A percentile compares a stretch with the other conserved stretches of the same genome.
These are phyloP conservation scores for Starmerella sirachaensis DNA, from an alignment of 805 yeast genomes.

Conservation along the genomic window DNA sequence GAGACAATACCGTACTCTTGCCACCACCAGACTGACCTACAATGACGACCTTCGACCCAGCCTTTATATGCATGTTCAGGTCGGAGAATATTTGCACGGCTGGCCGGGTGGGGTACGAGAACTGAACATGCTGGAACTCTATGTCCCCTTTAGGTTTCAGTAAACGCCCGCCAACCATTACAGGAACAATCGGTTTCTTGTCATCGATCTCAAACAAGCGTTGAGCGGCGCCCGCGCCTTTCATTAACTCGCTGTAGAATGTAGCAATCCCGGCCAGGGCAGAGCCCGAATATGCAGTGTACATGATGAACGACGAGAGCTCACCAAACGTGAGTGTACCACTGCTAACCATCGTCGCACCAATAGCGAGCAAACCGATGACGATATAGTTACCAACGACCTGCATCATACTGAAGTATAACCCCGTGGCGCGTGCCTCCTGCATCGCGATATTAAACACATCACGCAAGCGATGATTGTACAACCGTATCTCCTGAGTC, in stretches of 20 bases:
- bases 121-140: constrained; percentile 48
- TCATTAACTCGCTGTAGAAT: constrained; percentile 89
- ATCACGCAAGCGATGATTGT: constrained; percentile 56
- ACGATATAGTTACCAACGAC: constrained; percentile 73
- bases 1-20: constrained; percentile 74
- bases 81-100: constrained; percentile 53
- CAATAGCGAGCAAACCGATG: constrained; percentile 64
- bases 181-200: constrained; percentile 57
- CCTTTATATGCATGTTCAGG: constrained; percentile 47
- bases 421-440: constrained; percentile 70
- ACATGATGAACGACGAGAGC: constrained; percentile 85
- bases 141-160: constrained; percentile 33
- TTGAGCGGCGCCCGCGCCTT: constrained; percentile 93
- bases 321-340: constrained; percentile 81
- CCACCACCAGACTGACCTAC: constrained; percentile 98
- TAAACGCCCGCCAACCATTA: constrained; percentile 48
- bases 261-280: constrained; percentile 83
- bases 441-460: constrained; percentile 56
- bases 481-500: constrained; percentile 58
- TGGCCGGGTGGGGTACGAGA: constrained; percentile 76
- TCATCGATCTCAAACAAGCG: constrained; percentile 79
- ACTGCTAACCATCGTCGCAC: constrained; percentile 65
- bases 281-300: constrained; percentile 87
- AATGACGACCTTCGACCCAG: constrained; percentile 83
- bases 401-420: constrained; percentile 67